A percentile compares a stretch with the other conserved stretches of the same genome.
Conservation (phyloP, 1,284 basidiomycete species). For the Microstroma glucosiphilum region DNA sequence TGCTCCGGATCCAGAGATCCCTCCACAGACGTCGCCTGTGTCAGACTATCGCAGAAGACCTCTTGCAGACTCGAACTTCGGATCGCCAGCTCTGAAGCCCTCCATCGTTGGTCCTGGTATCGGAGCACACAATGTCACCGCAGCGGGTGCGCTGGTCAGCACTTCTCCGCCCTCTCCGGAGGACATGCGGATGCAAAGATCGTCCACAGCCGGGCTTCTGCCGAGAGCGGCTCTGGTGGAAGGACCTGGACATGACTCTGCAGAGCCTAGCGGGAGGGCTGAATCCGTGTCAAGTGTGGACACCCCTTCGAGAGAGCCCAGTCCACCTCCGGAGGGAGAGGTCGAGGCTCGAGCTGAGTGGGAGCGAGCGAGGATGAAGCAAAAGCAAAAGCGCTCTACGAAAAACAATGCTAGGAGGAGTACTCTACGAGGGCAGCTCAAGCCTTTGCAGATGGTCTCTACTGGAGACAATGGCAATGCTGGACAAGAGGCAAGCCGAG, state of each 20-base stretch:
- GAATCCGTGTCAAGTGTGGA: constrained; percentile 14
- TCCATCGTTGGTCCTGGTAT: constrained; percentile 1
- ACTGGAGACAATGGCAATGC: constrained; percentile 15
- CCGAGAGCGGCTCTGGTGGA: constrained; percentile 15
- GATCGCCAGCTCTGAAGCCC: constrained; percentile 22
- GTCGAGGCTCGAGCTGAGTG: constrained; percentile 46
- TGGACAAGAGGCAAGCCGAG: not conserved
- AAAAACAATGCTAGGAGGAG: not conserved
- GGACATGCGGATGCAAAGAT: not conserved
- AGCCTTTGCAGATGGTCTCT: constrained; percentile 31
- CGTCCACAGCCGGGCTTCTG: not conserved
- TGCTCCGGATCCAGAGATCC: no score
- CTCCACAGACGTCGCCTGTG: constrained; percentile 22
- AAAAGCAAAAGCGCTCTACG: constrained; percentile 18
- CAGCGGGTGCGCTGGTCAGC: constrained; percentile 1
- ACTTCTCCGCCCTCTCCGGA: not conserved
- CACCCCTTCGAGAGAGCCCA: constrained; percentile 28
- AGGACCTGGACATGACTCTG: constrained; percentile 8
- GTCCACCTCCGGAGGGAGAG: constrained; percentile 46
- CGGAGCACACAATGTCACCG: constrained; percentile 13
- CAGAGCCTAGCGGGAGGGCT: not conserved
- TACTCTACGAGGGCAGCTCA: constrained; percentile 29
- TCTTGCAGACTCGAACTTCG: constrained; percentile 25
- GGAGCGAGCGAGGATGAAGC: constrained; percentile 41
- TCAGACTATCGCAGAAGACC: constrained; percentile 37